These are phyloP conservation scores for Nematocida sp. DNA, from an alignment of 371 early-diverging fungal species.

Conservation along the genomic window DNA sequence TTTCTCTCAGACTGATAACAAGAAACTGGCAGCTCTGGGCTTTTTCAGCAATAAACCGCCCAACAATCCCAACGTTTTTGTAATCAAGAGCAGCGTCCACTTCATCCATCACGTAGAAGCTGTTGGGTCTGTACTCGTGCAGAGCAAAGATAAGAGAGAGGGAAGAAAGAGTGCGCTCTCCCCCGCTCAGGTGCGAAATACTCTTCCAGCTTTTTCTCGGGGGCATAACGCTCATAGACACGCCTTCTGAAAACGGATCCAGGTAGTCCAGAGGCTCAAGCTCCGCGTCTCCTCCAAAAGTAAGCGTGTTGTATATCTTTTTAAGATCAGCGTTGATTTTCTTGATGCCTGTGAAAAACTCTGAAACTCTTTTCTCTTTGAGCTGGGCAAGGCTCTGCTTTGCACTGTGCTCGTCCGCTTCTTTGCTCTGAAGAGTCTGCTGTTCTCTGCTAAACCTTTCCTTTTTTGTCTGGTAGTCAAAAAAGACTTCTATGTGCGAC, in stretches of 20 bases:
- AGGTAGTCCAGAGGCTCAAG: conserved; percentile 94
- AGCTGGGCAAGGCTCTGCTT: conserved; percentile 69
- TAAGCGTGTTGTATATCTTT: conserved; percentile 86
- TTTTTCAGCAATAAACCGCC: conserved; percentile 92
- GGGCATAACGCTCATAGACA: conserved; percentile 96
- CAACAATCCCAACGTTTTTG: conserved; percentile 95
- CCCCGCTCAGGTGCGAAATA: conserved; percentile 93
- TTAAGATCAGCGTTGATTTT: conserved; percentile 84
- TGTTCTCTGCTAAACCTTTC: conserved; percentile 34
- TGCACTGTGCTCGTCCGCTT: conserved; percentile 6
- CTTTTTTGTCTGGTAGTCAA: conserved; percentile 43
- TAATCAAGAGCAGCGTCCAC: conserved; percentile 99
- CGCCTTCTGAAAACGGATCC: conserved; percentile 98
- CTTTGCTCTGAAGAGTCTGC: conserved; percentile 2
- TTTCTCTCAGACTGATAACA: conserved; percentile 92
- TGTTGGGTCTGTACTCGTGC: conserved; percentile 96
- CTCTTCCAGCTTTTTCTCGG: conserved; percentile 99
- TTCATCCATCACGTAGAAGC: conserved; percentile 99
- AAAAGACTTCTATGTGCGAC: conserved; percentile 27
- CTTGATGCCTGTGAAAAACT: conserved; percentile 91
- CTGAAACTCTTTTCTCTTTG: conserved; percentile 73
- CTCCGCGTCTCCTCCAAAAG: conserved; percentile 97
- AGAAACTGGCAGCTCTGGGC: conserved; percentile 96
- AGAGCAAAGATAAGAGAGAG: conserved; percentile 96
- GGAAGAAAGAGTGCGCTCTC: conserved; percentile 96